Base-by-base conservation (phyloP, 2,329 filamentous ascomycete species). In the Curvularia hawaiiensis region DNA sequence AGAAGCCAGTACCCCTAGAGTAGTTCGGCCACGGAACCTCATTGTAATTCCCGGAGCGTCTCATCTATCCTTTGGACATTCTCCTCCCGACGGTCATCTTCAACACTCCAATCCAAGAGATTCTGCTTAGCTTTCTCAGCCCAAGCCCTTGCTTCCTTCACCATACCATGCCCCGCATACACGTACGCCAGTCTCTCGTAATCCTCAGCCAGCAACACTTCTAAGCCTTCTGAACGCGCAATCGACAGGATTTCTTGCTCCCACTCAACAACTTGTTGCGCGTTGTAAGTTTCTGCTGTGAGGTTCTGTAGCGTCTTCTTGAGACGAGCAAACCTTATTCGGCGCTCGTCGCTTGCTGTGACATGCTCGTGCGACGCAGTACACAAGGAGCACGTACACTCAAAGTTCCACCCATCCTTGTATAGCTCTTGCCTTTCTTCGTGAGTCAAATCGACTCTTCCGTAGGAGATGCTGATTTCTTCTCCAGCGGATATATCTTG, bases 181-280 rank as follows among this genome's bases (percentile, higher is more conserved):
- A 68, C 65, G 52, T 70, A 70, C n/a, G 66, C 66, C 56, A 70
- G 47, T 45, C 67, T 63, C 52, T 70, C 67, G 38, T 66, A 60
- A 40, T 70, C 67, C 22, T 57, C 60, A 10, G 66, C 65, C 9
- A 68, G 45, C 52, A 70, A 31, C 24, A 59, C 52, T 18, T 66
- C 66, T 26, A 70, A 50, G 4, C 66, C 66, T 41, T 70, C 67
- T 18, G 46, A 59, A 14, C 56, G 50, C 50, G 61, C 61, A 51
- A 70, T 59, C 26, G 64, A 64, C 22, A 70, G 59, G 2, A 68
- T 47, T 41, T 70, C 65, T 30, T 65, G 63, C 45, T 70, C 67
- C 67, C 67, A 70, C 3, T 50, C 60, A 18, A 70, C 52, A 31
- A 66, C 55, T 48, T 63, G 63, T 49, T 67, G 56, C 44, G 64